Conservation (phyloP, 2,329 filamentous ascomycete species). For the Talaromyces verruculosus region DNA sequence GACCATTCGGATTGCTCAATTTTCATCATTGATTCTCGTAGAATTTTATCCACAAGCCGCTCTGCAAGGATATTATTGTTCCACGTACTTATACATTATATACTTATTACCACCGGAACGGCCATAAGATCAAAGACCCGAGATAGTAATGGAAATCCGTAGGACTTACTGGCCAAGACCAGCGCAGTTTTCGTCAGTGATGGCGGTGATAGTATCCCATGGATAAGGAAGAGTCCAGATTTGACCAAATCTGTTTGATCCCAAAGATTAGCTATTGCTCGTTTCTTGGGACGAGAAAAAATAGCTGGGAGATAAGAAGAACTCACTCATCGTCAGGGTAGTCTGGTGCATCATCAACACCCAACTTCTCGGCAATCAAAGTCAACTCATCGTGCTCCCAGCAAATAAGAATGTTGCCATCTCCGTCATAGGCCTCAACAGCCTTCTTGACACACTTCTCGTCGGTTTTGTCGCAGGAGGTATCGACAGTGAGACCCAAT, state of each 20-base stretch:
- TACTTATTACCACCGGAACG: not conserved
- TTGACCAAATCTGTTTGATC: no score
- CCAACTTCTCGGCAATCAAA: slow-evolving; percentile 55
- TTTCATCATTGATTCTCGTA: not conserved
- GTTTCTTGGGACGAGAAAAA: no score
- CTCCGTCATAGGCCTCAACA: slow-evolving; percentile 50
- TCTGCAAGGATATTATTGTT: not conserved
- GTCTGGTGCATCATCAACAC: slow-evolving; percentile 49
- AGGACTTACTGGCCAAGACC: slow-evolving; percentile 48
- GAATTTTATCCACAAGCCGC: not conserved
- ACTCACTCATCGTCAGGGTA: slow-evolving; percentile 55
- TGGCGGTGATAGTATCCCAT: slow-evolving; percentile 49
- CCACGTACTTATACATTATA: not conserved
- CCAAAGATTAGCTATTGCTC: no score
- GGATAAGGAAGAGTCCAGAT: slow-evolving; percentile 59
- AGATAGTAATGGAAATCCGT: not conserved
- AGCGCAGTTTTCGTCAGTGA: slow-evolving; percentile 55
- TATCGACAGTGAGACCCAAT: slow-evolving; percentile 57
- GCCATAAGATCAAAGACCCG: not conserved
- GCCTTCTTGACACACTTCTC: slow-evolving; percentile 54
- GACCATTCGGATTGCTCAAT: not conserved
- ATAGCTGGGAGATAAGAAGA: no score
- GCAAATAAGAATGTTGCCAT: slow-evolving; percentile 61
- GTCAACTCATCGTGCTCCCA: slow-evolving; percentile 60
- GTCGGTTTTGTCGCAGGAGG: slow-evolving; percentile 58